Percentiles rank a stretch among this genome's conserved stretches.
Evolutionary conservation across 2,329 filamentous ascomycete species (phyloP).

Genomic region (Penicillium sp.): DNA sequence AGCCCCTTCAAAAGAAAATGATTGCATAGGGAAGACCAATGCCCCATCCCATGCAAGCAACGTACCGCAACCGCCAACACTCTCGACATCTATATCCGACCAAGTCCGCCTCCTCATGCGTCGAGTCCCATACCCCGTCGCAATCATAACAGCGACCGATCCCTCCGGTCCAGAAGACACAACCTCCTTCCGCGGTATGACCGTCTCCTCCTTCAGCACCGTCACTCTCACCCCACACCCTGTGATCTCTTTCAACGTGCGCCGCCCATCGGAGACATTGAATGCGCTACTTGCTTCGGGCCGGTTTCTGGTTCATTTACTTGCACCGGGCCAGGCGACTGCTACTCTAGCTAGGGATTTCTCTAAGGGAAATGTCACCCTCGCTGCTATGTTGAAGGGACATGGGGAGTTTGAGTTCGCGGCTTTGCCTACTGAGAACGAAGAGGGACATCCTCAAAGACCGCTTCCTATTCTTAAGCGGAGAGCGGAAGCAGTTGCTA

Average conservation of each 20-base stretch:
- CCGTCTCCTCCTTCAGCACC: slow-evolving; percentile 61
- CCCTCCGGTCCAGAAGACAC: slow-evolving; percentile 27
- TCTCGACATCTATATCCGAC: slow-evolving; percentile 28
- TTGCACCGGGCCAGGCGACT: slow-evolving; percentile 35
- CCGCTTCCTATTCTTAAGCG: slow-evolving; percentile 31
- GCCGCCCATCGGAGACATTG: slow-evolving; percentile 55
- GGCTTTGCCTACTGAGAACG: slow-evolving; percentile 8
- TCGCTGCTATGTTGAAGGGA: slow-evolving; percentile 27
- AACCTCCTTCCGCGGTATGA: slow-evolving; percentile 50
- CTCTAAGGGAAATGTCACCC: slow-evolving; percentile 40
- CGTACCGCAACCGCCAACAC: neutral
- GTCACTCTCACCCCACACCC: slow-evolving; percentile 56
- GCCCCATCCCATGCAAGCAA: neutral
- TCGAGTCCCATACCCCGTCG: slow-evolving; percentile 56
- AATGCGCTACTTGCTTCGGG: slow-evolving; percentile 49
- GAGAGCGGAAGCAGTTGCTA: slow-evolving; percentile 5
- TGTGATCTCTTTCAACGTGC: slow-evolving; percentile 62
- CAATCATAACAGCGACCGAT: slow-evolving; percentile 52
- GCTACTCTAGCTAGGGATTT: slow-evolving; percentile 42
- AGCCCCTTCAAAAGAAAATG: slow-evolving; percentile 3
- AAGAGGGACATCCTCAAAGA: neutral
- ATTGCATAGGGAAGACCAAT: neutral
- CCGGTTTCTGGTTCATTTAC: slow-evolving; percentile 53
- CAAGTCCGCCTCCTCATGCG: slow-evolving; percentile 52
- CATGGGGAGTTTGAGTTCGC: slow-evolving; percentile 32